A percentile compares a stretch with the other conserved stretches of the same genome.
These are phyloP conservation scores for Boletus smithii DNA, from an alignment of 1,284 basidiomycete species.

Conservation along the genomic window DNA sequence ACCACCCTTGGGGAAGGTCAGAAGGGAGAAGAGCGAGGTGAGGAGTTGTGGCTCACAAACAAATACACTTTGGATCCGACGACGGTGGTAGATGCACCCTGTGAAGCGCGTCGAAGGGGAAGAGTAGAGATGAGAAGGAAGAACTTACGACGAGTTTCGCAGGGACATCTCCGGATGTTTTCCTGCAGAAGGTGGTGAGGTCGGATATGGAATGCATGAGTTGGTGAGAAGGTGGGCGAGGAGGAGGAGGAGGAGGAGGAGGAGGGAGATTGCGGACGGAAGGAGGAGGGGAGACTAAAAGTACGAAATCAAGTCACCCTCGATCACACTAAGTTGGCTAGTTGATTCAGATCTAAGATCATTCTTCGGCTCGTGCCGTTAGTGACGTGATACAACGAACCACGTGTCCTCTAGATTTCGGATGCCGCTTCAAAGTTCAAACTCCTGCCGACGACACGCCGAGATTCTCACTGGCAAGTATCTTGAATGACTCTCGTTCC, in stretches of 20 bases:
- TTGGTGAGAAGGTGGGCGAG: neutral
- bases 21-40: neutral
- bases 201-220: conserved; percentile 80
- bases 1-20: conserved; percentile 58
- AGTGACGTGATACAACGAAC: conserved; percentile 20
- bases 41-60: conserved; percentile 54
- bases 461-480: neutral
- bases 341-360: conserved; percentile 36
- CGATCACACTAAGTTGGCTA: conserved; percentile 14
- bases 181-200: conserved; percentile 80
- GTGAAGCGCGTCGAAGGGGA: conserved; percentile 6
- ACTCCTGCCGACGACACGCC: conserved; percentile 16
- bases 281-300: conserved; percentile 22
- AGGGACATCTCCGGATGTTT: conserved; percentile 83
- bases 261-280: conserved; percentile 8
- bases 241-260: neutral
- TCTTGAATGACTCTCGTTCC: too few species aligned
- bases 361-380: conserved; percentile 24
- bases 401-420: conserved; percentile 24
- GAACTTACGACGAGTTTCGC: conserved; percentile 80
- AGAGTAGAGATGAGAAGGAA: neutral
- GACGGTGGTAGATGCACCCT: conserved; percentile 84
- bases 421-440: conserved; percentile 1
- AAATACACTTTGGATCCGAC: conserved; percentile 82
- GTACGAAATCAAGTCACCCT: conserved; percentile 16